phyloP scores from a whole-genome alignment of 176 grass and related monocot genomes.

The Coix lacrymajobi region DNA sequence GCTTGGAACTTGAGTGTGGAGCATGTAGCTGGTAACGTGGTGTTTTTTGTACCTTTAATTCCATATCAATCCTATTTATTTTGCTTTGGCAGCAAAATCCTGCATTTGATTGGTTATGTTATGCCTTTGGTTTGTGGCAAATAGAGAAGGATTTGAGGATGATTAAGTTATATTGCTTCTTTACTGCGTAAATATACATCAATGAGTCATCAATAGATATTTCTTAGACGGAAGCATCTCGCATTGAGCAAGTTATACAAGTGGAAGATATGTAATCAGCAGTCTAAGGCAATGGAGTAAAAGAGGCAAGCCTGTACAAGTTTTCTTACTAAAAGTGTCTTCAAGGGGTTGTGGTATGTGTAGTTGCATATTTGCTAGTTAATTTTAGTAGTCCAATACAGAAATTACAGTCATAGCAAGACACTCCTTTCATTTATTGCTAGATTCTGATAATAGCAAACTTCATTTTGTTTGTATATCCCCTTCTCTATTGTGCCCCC shows the following conservation, averaged over 20 bases:
- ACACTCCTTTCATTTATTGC: not conserved
- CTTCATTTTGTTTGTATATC: no score
- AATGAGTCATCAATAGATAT: not conserved
- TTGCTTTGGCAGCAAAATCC: not conserved
- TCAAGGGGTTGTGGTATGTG: no score
- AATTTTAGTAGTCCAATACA: no score
- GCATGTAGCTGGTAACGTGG: not conserved
- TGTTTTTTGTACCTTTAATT: not conserved
- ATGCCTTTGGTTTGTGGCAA: not conserved
- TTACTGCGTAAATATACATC: not conserved
- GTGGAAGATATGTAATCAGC: not conserved
- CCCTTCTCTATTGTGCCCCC: not conserved
- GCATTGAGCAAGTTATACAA: not conserved
- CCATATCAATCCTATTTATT: not conserved
- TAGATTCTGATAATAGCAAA: not conserved
- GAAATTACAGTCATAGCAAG: not conserved
- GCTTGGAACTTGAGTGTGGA: not conserved
- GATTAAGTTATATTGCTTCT: not conserved
- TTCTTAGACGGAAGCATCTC: not conserved
- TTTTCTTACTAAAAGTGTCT: not conserved
- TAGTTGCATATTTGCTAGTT: not conserved
- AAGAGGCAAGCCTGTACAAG: not conserved
- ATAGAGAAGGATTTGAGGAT: not conserved
- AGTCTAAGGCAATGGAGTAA: not conserved
- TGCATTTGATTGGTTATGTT: constrained; percentile 33